Percentiles rank a stretch among this genome's conserved stretches.
phyloP scores from a whole-genome alignment of 306 rosid genomes.

The Erythrophleum fordii region DNA sequence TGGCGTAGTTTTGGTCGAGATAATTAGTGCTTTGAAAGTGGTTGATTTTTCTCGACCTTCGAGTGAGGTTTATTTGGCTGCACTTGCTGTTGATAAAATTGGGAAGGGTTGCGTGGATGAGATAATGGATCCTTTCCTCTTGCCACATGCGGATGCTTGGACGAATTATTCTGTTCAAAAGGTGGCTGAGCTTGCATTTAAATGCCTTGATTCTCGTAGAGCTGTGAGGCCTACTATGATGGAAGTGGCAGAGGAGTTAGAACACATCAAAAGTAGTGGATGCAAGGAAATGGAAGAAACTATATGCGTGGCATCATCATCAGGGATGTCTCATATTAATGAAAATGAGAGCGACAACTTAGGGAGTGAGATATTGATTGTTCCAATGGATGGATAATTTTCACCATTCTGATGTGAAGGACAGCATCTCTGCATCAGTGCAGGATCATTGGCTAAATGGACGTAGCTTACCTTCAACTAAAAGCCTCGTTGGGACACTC shows the following conservation, averaged over 20 bases:
- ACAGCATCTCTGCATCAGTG: no score
- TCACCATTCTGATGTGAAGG: no score
- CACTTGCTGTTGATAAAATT: no score
- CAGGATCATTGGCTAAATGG: no score
- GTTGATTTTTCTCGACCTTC: constrained; percentile 85
- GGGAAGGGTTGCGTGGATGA: no score
- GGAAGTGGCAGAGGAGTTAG: constrained; percentile 92
- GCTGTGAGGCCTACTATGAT: constrained; percentile 90
- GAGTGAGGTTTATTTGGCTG: constrained; percentile 44
- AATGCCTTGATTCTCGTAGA: constrained; percentile 90
- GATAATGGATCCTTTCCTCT: constrained; percentile 58
- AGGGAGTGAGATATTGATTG: no score
- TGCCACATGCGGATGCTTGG: constrained; percentile 91
- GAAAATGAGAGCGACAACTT: no score
- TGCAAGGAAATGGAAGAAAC: constrained; percentile 81
- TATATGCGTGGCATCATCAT: constrained; percentile 51
- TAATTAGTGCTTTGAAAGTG: constrained; percentile 85
- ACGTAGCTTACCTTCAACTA: no score
- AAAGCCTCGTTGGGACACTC: no score
- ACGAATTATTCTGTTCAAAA: constrained; percentile 83
- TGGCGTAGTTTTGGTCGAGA: constrained; percentile 85
- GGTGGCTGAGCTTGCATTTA: constrained; percentile 95
- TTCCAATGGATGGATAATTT: no score
- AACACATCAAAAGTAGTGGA: constrained; percentile 68
- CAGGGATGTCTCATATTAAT: constrained; percentile 65